Evolutionary conservation across 2,329 filamentous ascomycete species (phyloP), one percentile per base, ranked within the genome.

Genomic region (Cytospora piceae): DNA sequence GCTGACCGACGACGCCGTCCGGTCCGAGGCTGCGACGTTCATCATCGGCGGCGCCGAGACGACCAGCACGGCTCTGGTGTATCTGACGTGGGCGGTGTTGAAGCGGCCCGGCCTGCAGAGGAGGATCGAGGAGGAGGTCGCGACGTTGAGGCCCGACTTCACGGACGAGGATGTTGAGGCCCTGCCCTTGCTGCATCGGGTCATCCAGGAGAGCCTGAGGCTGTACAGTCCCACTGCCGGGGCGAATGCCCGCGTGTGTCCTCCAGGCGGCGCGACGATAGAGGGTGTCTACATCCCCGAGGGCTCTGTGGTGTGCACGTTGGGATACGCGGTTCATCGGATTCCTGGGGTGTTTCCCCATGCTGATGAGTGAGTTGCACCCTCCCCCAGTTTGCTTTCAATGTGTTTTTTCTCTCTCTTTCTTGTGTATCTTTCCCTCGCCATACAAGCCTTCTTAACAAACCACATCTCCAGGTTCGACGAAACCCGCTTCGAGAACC

Each of bases 21-120:
- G 66, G 17, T 69, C 69, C 4, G 76, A 81, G 55, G 79, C 78
- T 0, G 72, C 74, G 9, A 72, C 64, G 0, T 77, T 78, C 57
- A 80, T 81, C 53, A 63, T 80, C 9, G 80, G 79, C 2, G 80
- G 79, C 0, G 77, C 74, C n/a, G 79, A 81, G 58, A 81, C 79
- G 1, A 80, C 80, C 0, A 76, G 78, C 2, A 70, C 75, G 6
- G 77, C 77, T 0, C 59, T 81, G 60, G 81, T 78, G 0, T 81
- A 81, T 61, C 64, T 77, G 5, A 64, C 75, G 15, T 78, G 74
- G 73, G 71, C 71, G 29, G 63, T 73, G 4, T 67, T 70, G 12
- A 54, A 59, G 20, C 67, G 68, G n/a, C 66, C 69, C 5, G 64
- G 62, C 3, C 56, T 72, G 20, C 71, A 72, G 51, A 39, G 69